Evolutionary conservation across 345 rosid genomes (phyloP).

Genomic region (Populus simonii): DNA sequence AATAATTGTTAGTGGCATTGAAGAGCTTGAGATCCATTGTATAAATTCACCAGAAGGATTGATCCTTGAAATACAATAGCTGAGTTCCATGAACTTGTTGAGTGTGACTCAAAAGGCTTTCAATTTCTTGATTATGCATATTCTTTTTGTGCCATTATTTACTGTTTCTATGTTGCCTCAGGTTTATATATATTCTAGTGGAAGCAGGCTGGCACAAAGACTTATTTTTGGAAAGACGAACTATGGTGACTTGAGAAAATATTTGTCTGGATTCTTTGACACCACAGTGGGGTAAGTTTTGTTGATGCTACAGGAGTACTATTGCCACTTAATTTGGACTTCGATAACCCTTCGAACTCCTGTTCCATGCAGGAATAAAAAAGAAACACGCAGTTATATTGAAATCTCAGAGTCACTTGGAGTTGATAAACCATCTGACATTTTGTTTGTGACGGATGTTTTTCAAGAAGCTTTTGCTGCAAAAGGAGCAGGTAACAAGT

Average conservation of each 20-base stretch:
- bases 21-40: background rate
- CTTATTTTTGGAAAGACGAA: conserved; percentile 82
- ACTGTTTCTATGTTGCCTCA: conserved; percentile 21
- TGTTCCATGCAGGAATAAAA: conserved; percentile 66
- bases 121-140: background rate
- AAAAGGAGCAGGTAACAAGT: conserved; percentile 63
- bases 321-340: background rate
- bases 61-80: background rate
- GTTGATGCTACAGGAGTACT: background rate
- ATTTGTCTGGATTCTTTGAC: conserved; percentile 79
- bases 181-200: conserved; percentile 96
- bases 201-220: conserved; percentile 93
- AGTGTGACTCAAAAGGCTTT: background rate
- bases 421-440: conserved; percentile 78
- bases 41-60: background rate
- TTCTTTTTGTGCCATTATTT: conserved; percentile 1
- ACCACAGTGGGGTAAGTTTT: conserved; percentile 70
- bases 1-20: background rate
- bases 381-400: conserved; percentile 62
- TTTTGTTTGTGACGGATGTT: conserved; percentile 77
- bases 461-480: conserved; percentile 91
- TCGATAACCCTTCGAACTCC: background rate
- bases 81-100: background rate
- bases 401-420: conserved; percentile 74
- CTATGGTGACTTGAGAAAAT: conserved; percentile 79